Conservation (phyloP, 176 grass and related monocot genomes). For the Carex scoparia region DNA sequence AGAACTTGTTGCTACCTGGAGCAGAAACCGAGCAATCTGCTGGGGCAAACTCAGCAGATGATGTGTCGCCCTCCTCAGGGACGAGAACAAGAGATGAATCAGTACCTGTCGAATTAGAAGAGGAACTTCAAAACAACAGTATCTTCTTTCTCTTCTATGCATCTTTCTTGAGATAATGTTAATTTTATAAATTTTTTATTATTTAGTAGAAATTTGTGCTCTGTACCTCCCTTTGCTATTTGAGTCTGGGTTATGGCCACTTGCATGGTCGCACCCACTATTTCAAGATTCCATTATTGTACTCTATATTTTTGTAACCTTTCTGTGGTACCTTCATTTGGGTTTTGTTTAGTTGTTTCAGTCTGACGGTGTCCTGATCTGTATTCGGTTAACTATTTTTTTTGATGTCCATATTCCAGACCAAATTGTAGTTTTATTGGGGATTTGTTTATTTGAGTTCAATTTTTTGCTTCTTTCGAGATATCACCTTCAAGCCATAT, state of each 20-base stretch:
- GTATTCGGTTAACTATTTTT: neutral
- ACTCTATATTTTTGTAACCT: neutral
- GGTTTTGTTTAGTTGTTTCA: neutral
- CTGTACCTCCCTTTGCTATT: neutral
- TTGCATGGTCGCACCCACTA: neutral
- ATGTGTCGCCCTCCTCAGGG: neutral
- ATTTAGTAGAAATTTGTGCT: neutral
- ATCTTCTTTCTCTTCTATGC: neutral
- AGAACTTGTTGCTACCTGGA: neutral
- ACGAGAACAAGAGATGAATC: slow-evolving; percentile 3
- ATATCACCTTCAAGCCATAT: neutral
- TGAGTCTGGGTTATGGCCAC: neutral
- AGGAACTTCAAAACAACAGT: neutral
- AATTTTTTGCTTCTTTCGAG: neutral
- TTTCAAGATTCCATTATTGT: neutral
- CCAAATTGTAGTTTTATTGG: neutral
- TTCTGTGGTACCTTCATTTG: neutral
- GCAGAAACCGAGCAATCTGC: slow-evolving; percentile 3
- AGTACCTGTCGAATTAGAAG: neutral
- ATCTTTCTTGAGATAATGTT: slow-evolving; percentile 12
- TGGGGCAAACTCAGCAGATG: slow-evolving; percentile 6
- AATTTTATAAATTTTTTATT: neutral
- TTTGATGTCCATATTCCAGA: neutral
- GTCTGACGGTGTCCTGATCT: neutral
- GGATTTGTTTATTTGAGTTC: neutral